Evolutionary conservation across 2,329 filamentous ascomycete species (phyloP), one percentile per base, ranked within the genome.

Genomic region (Verticillium tricorpus): DNA sequence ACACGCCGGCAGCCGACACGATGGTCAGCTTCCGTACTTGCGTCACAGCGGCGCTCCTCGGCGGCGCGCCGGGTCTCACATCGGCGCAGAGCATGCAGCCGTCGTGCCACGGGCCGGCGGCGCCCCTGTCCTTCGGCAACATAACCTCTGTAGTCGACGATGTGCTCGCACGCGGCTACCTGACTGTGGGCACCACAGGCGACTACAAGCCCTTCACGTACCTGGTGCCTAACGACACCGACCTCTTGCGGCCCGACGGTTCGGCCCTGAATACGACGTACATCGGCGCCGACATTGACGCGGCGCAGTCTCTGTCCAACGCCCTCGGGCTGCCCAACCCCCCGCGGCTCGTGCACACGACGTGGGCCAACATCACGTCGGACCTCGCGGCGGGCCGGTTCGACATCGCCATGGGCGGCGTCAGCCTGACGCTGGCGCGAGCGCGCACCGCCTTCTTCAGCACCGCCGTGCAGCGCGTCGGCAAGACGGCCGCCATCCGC

Each of bases 141-240:
- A n/a, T 61, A 9, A 64, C 61, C 3, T 64, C 63, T 1, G 7
- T 63, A 12, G 61, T 64, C n/a, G 63, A 64, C 54, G 59, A 45
- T 0, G 59, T 64, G n/a, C 28, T 63, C 1, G 52, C 59, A 22
- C 63, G 63, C 25, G 63, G 63, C 4, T 59, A 63, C 61, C 57
- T 64, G 34, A 64, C 56, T 1, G 63, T 64, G 19, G 63, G 63
- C 12, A 64, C 63, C 1, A 64, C 61, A 4, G 63, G 63, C 4
- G 63, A 64, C 5, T 64, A 64, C 31, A 64, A 64, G 55, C 63
- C 63, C 25, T 64, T 64, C 40, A 64, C 63, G 25, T 64, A 64
- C 45, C 54, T 64, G 2, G 54, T 64, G 1, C 60, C 57, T 5
- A 63, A 64, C 57, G 37, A 57, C 11, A 63, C 56, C 12, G 50